These are phyloP conservation scores for Zoysia pacifica DNA, from an alignment of 176 grass and related monocot species.

Conservation along the genomic window DNA sequence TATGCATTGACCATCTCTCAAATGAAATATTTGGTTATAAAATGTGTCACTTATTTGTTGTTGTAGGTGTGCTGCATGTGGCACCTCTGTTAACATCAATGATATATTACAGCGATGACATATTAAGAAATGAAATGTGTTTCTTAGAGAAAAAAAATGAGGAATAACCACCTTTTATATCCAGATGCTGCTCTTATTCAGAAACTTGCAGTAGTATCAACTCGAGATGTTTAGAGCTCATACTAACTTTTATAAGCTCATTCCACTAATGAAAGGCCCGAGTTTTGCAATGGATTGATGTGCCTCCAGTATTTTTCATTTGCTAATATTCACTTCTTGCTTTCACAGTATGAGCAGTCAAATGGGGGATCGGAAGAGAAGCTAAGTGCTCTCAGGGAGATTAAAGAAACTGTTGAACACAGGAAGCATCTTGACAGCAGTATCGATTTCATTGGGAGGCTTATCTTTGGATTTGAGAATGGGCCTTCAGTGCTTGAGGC, in stretches of 20 bases:
- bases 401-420: constrained; percentile 64
- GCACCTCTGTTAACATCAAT: not conserved
- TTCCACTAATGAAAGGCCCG: not conserved
- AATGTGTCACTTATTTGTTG: not conserved
- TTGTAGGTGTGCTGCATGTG: not conserved
- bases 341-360: constrained; percentile 70
- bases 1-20: not conserved
- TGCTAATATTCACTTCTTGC: constrained; percentile 15
- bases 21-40: not conserved
- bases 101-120: too few species aligned
- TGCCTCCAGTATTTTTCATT: not conserved
- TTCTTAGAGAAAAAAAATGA: too few species aligned
- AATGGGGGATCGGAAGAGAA: constrained; percentile 56
- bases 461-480: constrained; percentile 69
- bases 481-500: constrained; percentile 56
- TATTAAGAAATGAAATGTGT: too few species aligned
- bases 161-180: too few species aligned
- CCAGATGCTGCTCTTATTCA: not conserved
- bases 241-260: not conserved
- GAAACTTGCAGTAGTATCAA: not conserved
- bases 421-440: constrained; percentile 84
- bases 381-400: constrained; percentile 49
- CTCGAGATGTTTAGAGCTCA: not conserved
- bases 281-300: constrained; percentile 1
- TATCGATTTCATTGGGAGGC: constrained; percentile 63